A percentile compares a stretch with the other conserved stretches of the same genome.
These are phyloP conservation scores for Trichoderma oligosporum DNA, from an alignment of 2,329 filamentous ascomycete species.

Conservation along the genomic window DNA sequence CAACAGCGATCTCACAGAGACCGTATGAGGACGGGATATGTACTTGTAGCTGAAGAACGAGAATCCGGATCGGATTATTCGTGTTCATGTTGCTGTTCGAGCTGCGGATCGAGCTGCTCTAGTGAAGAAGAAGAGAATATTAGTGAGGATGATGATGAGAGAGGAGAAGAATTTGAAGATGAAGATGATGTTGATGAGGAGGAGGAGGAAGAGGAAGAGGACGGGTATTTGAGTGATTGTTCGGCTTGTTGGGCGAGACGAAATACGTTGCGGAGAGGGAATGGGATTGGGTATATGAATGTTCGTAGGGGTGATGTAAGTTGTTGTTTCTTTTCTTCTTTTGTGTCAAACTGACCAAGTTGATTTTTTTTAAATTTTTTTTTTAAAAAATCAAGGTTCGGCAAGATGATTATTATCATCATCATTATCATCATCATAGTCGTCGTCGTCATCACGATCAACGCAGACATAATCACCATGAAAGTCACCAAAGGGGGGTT, in stretches of 20 bases:
- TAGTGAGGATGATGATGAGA: background rate
- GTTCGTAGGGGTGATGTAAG: conserved; percentile 4
- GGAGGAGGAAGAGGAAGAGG: background rate
- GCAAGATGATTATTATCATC: background rate
- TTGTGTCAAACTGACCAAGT: too few species aligned
- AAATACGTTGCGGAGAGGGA: background rate
- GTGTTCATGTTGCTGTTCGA: conserved; percentile 11
- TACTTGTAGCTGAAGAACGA: background rate
- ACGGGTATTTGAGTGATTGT: background rate
- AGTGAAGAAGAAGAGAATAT: background rate
- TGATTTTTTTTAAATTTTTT: background rate
- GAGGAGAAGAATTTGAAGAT: too few species aligned
- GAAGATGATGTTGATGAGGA: background rate
- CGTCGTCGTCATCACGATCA: background rate
- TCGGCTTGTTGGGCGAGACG: conserved; percentile 4
- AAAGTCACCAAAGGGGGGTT: background rate
- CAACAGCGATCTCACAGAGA: background rate
- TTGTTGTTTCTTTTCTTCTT: background rate
- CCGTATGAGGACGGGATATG: background rate
- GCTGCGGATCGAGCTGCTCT: conserved; percentile 6
- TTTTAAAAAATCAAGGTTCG: background rate
- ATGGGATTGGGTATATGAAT: background rate
- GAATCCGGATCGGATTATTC: conserved; percentile 16
- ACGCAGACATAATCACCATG: background rate
- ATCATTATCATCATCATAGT: background rate